Percentiles rank a stretch among this genome's conserved stretches.
phyloP scores from a whole-genome alignment of 2,329 filamentous ascomycete genomes.

The Phyllosticta citrichinensis region DNA sequence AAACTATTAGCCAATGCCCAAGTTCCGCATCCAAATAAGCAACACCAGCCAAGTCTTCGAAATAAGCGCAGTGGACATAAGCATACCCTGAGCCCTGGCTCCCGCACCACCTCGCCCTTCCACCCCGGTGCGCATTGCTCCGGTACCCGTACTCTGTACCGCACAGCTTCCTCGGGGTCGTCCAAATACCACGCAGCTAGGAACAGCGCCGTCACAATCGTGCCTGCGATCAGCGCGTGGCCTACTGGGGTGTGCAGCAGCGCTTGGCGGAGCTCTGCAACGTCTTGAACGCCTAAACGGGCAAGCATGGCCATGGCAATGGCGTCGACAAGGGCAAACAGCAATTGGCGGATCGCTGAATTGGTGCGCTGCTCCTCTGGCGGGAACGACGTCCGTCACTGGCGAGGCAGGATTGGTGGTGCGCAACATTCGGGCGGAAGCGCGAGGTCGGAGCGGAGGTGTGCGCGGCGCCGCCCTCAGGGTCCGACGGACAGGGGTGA shows the following conservation, averaged over 20 bases:
- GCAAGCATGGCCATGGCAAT: neutral
- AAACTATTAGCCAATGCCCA: slow-evolving; percentile 12
- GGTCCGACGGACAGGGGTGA: neutral
- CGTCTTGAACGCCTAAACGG: neutral
- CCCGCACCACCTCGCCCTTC: slow-evolving; percentile 47
- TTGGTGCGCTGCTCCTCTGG: neutral
- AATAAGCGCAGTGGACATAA: neutral
- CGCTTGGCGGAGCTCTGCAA: neutral
- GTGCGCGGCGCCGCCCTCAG: neutral
- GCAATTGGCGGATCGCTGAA: neutral
- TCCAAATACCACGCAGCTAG: slow-evolving; percentile 3
- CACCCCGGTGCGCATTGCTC: slow-evolving; percentile 45
- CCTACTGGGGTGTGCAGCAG: neutral
- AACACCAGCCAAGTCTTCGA: neutral
- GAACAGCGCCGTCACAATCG: neutral
- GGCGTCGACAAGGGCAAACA: neutral
- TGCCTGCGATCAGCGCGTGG: neutral
- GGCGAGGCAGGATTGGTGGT: neutral
- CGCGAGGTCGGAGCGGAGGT: neutral
- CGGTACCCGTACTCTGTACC: slow-evolving; percentile 54
- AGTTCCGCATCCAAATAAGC: neutral
- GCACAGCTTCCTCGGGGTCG: slow-evolving; percentile 35
- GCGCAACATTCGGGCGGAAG: neutral
- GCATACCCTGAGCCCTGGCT: slow-evolving; percentile 50
- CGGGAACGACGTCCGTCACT: neutral